phyloP scores from a whole-genome alignment of 176 grass and related monocot species.

The Calamus simplicifolius region DNA sequence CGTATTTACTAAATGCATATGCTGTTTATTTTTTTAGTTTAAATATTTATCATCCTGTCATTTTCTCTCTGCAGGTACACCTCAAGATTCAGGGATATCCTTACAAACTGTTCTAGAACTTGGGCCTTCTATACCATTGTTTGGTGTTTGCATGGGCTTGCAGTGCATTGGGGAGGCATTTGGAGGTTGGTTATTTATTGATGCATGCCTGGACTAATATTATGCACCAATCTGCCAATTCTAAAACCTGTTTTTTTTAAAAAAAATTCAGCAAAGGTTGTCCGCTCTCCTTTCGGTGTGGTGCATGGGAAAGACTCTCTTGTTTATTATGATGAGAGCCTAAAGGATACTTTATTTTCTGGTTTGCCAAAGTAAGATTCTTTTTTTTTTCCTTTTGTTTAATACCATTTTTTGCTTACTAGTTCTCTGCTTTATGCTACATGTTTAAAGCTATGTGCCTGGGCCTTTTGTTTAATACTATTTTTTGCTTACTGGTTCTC shows the following conservation, averaged over 20 bases:
- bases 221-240: not conserved
- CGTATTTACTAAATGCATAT: slow-evolving; percentile 9
- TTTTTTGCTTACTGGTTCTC: too few species aligned
- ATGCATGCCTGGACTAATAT: not conserved
- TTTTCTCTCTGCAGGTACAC: slow-evolving; percentile 49
- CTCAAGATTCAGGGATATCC: slow-evolving; percentile 95
- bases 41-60: slow-evolving; percentile 7
- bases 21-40: not conserved
- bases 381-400: too few species aligned
- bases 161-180: slow-evolving; percentile 96
- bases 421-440: too few species aligned
- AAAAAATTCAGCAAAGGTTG: slow-evolving; percentile 74
- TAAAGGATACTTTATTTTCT: slow-evolving; percentile 54
- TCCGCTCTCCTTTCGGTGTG: slow-evolving; percentile 82
- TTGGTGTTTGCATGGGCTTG: slow-evolving; percentile 98
- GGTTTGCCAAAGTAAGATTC: slow-evolving; percentile 73
- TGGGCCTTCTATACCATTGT: slow-evolving; percentile 80
- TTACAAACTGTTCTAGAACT: slow-evolving; percentile 81
- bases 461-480: too few species aligned
- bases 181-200: slow-evolving; percentile 50
- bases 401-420: too few species aligned
- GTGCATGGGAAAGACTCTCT: slow-evolving; percentile 94
- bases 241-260: not conserved
- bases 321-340: slow-evolving; percentile 64
- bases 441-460: too few species aligned